Base-by-base conservation (phyloP, 2,329 filamentous ascomycete species). In the Exophiala viscosa region DNA sequence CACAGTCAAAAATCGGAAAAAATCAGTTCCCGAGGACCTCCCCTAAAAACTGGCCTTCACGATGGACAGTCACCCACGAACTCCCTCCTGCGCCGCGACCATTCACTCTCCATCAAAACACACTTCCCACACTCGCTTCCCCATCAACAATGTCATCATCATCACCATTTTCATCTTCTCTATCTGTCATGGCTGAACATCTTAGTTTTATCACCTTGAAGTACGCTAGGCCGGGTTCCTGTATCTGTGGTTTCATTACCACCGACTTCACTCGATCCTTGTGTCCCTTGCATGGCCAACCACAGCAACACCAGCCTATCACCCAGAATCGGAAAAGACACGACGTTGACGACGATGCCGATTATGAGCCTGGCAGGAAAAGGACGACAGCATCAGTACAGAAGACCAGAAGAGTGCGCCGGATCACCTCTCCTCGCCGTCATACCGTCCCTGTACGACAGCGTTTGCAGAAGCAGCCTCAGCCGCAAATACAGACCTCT, bases 281-380 rank as follows among this genome's bases (percentile, higher is more conserved):
- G 14, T 57, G 54, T 33, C 50, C 54, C 14, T 15, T 23, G n/a
- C 54, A 57, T 35, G 47, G 50, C 14, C 14, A 10, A 28, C 28
- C 14, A 20, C 42, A 42, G 28, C 14, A 10, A 28, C 28, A 18
- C 32, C 42, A 42, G 28, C 15, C 20, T 31, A 46, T 40, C 23
- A 50, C 34, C 50, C 47, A 52, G 43, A 23, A 33, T 14, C 17
- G 18, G 17, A n/a, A 23, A 6, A 23, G 14, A 31, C 23, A n/a
- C 36, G 46, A 45, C 10, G 40, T 28, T 10, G 40, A 42, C 9
- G 18, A 20, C 13, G 40, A 42, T n/a, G n/a, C 18, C 20, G 40
- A 42, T 18, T 31, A 31, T 23, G n/a, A n/a, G 3, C 40, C 18
- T 31, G 18, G 10, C 3, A 17, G 8, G n/a, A 42, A 14, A 31